phyloP scores from a whole-genome alignment of 2,329 filamentous ascomycete genomes.

The Aspergillus intermedius region DNA sequence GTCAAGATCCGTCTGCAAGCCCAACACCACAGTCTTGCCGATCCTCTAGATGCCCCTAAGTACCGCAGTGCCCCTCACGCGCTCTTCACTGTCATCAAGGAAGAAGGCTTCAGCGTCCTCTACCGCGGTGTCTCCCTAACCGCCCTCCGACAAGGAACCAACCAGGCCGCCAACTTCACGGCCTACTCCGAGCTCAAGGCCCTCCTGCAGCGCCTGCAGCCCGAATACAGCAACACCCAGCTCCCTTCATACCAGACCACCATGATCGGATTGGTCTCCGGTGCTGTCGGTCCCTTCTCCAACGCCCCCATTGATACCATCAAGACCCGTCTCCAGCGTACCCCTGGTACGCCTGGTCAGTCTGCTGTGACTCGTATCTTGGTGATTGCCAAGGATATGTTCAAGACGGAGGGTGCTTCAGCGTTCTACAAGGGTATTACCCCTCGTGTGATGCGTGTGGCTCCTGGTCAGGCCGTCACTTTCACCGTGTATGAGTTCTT shows the following conservation, averaged over 20 bases:
- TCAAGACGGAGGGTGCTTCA: conserved; percentile 85
- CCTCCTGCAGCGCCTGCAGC: conserved; percentile 64
- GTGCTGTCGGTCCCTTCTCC: conserved; percentile 90
- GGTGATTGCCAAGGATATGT: conserved; percentile 74
- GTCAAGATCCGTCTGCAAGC: conserved; percentile 98
- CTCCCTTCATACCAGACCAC: conserved; percentile 88
- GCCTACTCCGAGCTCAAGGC: conserved; percentile 93
- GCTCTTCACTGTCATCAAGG: conserved; percentile 78
- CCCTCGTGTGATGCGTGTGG: conserved; percentile 92
- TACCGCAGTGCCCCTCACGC: conserved; percentile 88
- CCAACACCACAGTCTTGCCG: conserved; percentile 95
- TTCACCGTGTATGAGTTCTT: conserved; percentile 72
- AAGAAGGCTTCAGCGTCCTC: conserved; percentile 80
- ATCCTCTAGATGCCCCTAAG: conserved; percentile 91
- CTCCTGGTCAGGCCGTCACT: conserved; percentile 81
- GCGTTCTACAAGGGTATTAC: conserved; percentile 99
- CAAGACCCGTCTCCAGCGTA: conserved; percentile 93
- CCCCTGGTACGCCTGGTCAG: conserved; percentile 71
- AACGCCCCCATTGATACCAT: conserved; percentile 99
- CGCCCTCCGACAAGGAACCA: conserved; percentile 86
- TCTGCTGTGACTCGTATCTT: conserved; percentile 73
- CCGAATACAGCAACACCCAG: conserved; percentile 56
- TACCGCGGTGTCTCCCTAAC: conserved; percentile 94
- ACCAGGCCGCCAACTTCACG: conserved; percentile 98
- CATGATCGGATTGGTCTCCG: conserved; percentile 79